Conservation (phyloP, 164 flowering plant genomes). For the Amborella trichopoda region DNA sequence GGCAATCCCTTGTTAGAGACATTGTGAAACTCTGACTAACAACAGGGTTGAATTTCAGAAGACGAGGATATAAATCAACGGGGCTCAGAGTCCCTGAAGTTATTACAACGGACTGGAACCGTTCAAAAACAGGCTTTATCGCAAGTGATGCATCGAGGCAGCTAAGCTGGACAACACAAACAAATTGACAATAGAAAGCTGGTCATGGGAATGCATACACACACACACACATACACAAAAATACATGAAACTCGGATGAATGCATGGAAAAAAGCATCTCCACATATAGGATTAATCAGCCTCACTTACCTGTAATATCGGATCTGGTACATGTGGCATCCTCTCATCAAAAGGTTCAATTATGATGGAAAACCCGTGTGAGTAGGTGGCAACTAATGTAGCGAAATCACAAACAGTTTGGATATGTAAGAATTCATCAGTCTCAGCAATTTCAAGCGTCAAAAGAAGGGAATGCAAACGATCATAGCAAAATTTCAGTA, state of each 20-base stretch:
- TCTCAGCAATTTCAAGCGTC: constrained; percentile 90
- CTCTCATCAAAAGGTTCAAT: constrained; percentile 99
- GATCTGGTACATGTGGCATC: constrained; percentile 98
- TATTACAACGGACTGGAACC: constrained; percentile 94
- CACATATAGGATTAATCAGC: neutral
- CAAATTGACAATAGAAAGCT: constrained; percentile 2
- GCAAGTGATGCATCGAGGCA: constrained; percentile 95
- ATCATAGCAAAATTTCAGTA: constrained; percentile 88
- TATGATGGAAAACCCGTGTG: constrained; percentile 87
- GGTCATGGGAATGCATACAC: too few relatives aligned
- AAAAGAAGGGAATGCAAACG: constrained; percentile 90
- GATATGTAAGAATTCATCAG: constrained; percentile 85
- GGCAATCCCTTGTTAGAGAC: constrained; percentile 98
- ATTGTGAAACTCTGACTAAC: constrained; percentile 93
- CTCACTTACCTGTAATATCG: constrained; percentile 73
- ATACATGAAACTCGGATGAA: too few relatives aligned
- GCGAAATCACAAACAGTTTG: constrained; percentile 97
- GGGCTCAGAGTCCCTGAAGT: constrained; percentile 99
- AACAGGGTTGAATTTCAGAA: constrained; percentile 91
- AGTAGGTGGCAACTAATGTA: constrained; percentile 90
- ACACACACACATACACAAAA: too few relatives aligned
- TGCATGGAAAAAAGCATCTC: neutral
- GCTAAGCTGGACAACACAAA: constrained; percentile 50
- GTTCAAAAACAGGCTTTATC: constrained; percentile 92
- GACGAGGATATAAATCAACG: constrained; percentile 93